A percentile compares a stretch with the other conserved stretches of the same genome.
These are phyloP conservation scores for Papiliotrema fonsecae DNA, from an alignment of 1,284 basidiomycete species.

Conservation along the genomic window DNA sequence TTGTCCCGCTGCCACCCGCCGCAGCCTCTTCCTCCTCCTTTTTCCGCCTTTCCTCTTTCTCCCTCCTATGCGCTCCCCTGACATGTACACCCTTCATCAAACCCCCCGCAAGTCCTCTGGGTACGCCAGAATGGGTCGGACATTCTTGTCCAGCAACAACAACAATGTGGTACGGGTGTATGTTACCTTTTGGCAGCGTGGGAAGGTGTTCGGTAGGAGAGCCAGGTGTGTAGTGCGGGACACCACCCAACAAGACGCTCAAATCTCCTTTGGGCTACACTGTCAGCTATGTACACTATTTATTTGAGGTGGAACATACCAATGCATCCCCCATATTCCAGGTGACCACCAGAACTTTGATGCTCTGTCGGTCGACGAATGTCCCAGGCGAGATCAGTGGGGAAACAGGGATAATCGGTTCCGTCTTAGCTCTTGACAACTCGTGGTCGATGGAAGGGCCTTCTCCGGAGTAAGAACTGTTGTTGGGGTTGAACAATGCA, in stretches of 20 bases:
- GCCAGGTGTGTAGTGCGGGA: slow-evolving; percentile 41
- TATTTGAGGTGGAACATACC: slow-evolving; percentile 25
- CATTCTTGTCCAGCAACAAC: slow-evolving; percentile 52
- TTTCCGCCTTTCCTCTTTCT: slow-evolving; percentile 23
- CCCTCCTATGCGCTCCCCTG: slow-evolving; percentile 28
- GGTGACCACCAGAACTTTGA: slow-evolving; percentile 52
- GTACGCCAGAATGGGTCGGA: slow-evolving; percentile 46
- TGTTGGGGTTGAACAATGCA: slow-evolving; percentile 7
- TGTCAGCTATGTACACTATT: not conserved
- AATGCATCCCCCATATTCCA: slow-evolving; percentile 53
- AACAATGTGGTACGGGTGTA: slow-evolving; percentile 53
- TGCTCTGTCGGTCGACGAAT: slow-evolving; percentile 26
- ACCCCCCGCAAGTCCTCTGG: slow-evolving; percentile 44
- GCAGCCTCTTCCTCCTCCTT: slow-evolving; percentile 11
- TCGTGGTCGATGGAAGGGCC: not conserved
- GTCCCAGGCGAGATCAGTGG: slow-evolving; percentile 4
- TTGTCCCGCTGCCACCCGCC: slow-evolving; percentile 2
- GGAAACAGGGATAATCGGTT: not conserved
- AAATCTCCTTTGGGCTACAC: slow-evolving; percentile 50
- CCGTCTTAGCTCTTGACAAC: not conserved
- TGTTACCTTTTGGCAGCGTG: slow-evolving; percentile 30
- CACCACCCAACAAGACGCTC: slow-evolving; percentile 49
- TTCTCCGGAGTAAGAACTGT: not conserved
- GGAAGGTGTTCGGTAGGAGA: slow-evolving; percentile 18
- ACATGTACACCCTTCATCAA: slow-evolving; percentile 45